Evolutionary conservation across 148 eudicot species (phyloP), one percentile per base, ranked within the genome.

Genomic region (Vaccinium darrowii): DNA sequence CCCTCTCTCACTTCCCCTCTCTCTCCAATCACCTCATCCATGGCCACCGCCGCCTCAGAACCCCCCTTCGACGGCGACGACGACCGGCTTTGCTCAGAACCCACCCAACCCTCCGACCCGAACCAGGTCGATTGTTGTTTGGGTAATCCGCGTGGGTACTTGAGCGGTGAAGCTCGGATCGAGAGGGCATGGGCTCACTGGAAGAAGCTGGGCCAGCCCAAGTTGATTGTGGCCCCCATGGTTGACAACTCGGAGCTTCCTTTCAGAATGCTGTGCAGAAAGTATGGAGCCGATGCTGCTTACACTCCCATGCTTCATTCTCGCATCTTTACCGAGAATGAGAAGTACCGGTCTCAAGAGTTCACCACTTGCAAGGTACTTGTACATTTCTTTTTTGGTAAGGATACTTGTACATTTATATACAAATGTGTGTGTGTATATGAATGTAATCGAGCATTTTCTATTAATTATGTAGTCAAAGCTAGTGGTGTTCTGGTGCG

Each of bases 201-300:
- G 98, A 89, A 85, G 83, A 93, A 90, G 73, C 78, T 97, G 77
- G 99, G 98, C 1, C 84, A 88, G 81, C 99, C 99, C 63, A 95
- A 87, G 83, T 72, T 91, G 89, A 76, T 95, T 18, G 98, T 97
- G 73, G 99, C 99, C 5, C 96, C 99, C 4, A 95, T 97, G 99
- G 98, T 97, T 33, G 99, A 97, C 81, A 94, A 94, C 86, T 97
- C 98, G 9, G 99, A 97, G 91, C 92, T 97, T 7, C 99, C 99
- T 0, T 97, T 97, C 84, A 86, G 98, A n/a, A 79, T 97, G 92
- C 93, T 97, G 47, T 97, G 99, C 73, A 87, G 98, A 0, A 95
- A 93, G 90, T 94, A 94, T 75, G 98, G 98, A 1, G 99, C 99
- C 7, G 84, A 92, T 49, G 99, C 94, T 50, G 99, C 98, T 69